phyloP scores from a whole-genome alignment of 2,329 filamentous ascomycete species.

The Cladosporium phlei region DNA sequence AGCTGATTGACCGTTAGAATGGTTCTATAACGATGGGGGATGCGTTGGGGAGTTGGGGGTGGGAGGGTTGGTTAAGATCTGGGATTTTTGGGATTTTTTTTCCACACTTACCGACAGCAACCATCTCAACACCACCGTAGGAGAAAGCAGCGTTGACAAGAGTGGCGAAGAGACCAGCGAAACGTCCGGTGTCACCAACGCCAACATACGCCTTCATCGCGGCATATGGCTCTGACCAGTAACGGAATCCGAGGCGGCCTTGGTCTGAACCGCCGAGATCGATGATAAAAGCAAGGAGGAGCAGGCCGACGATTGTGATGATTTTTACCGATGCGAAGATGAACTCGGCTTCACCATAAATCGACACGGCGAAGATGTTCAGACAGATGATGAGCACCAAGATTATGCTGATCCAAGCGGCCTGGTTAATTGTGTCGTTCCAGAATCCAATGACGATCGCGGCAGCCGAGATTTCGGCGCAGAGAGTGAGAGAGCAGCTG shows the following conservation, averaged over 20 bases:
- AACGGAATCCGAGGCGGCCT: conserved; percentile 40
- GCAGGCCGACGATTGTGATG: conserved; percentile 41
- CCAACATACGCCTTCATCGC: conserved; percentile 40
- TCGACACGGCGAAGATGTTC: conserved; percentile 41
- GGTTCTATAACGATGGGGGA: too few relatives aligned
- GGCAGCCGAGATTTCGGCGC: too few relatives aligned
- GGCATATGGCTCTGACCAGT: conserved; percentile 40
- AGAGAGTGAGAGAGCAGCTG: too few relatives aligned
- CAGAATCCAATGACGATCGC: too few relatives aligned
- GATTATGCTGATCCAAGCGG: conserved; percentile 41
- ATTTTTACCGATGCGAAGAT: conserved; percentile 45
- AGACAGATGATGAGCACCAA: conserved; percentile 36
- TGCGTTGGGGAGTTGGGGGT: too few relatives aligned
- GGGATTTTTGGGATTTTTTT: too few relatives aligned
- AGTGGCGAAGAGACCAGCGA: conserved; percentile 32
- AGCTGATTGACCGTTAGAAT: too few relatives aligned
- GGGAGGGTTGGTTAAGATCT: too few relatives aligned
- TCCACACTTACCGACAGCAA: too few relatives aligned
- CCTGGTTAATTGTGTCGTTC: conserved; percentile 25
- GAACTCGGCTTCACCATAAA: conserved; percentile 46
- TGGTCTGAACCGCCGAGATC: conserved; percentile 40
- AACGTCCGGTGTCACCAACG: conserved; percentile 34
- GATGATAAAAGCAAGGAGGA: conserved; percentile 41
- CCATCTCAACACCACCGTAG: too few relatives aligned
- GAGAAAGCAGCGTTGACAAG: conserved; percentile 23